Conservation (phyloP, 2,329 filamentous ascomycete genomes). For the Paradendryphiella salina region DNA sequence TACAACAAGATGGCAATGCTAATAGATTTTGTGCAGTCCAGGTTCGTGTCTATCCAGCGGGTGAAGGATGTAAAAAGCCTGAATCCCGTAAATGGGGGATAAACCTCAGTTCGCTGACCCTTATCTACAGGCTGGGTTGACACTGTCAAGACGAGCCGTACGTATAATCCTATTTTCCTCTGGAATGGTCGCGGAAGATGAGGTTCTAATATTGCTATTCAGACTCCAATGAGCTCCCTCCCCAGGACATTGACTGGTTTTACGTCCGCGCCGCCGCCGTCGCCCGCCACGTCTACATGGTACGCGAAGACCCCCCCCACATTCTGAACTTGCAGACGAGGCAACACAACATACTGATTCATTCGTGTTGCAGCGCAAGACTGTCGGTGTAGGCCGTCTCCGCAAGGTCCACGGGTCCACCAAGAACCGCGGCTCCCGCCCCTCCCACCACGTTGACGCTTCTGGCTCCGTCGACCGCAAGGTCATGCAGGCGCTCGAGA, state of each 20-base stretch:
- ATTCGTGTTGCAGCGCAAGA: constrained; percentile 68
- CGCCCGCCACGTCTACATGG: constrained; percentile 95
- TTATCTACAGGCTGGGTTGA: constrained; percentile 89
- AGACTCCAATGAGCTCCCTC: constrained; percentile 93
- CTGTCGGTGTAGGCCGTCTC: constrained; percentile 95
- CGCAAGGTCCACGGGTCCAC: constrained; percentile 88
- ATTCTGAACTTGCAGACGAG: no score
- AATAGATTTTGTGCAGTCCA: constrained; percentile 53
- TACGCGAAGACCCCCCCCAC: constrained; percentile 3
- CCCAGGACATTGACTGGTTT: constrained; percentile 97
- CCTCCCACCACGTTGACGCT: constrained; percentile 93
- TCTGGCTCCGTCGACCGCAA: constrained; percentile 96
- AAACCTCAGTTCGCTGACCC: constrained; percentile 50
- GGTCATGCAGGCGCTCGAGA: constrained; percentile 95
- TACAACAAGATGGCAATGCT: constrained; percentile 16
- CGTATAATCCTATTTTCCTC: constrained; percentile 16
- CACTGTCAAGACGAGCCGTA: constrained; percentile 90
- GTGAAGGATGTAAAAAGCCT: constrained; percentile 49
- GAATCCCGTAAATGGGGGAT: constrained; percentile 60
- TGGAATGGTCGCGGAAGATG: not conserved
- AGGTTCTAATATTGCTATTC: constrained; percentile 17
- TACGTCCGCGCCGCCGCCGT: constrained; percentile 88
- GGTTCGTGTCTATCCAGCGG: constrained; percentile 62
- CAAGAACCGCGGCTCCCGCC: constrained; percentile 94
- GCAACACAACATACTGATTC: no score